A percentile compares a stretch with the other conserved stretches of the same genome.
Evolutionary conservation across 345 rosid species (phyloP).

Genomic region (Durio zibethinus): DNA sequence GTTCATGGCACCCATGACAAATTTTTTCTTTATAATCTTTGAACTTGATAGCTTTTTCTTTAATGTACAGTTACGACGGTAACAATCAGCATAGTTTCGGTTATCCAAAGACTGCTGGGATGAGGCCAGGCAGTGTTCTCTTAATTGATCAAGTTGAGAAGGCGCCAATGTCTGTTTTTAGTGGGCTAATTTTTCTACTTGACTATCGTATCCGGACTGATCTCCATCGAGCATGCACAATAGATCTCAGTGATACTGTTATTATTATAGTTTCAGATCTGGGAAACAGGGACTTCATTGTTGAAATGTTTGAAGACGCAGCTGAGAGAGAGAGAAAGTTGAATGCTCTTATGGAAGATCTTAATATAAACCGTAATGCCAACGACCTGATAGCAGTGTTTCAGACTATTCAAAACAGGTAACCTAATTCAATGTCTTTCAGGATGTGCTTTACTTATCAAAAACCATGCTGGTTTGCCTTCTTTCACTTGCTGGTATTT

Average conservation of each 20-base stretch:
- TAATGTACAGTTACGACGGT: not conserved
- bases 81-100: not conserved
- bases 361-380: no score
- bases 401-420: no score
- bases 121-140: not conserved
- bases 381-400: not conserved
- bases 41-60: not conserved
- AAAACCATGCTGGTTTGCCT: no score
- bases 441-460: no score
- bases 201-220: not conserved
- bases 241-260: not conserved
- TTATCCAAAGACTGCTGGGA: not conserved
- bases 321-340: no score
- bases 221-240: not conserved
- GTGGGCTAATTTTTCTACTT: not conserved
- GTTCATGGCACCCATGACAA: not conserved
- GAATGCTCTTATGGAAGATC: no score
- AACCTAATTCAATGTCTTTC: no score
- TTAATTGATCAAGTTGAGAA: not conserved
- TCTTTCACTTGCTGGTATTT: no score
- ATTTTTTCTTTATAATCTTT: no score
- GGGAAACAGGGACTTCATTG: not conserved
- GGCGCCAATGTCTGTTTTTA: not conserved
- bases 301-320: not conserved
- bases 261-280: not conserved